Conservation (phyloP, 257 asterid species). For the Fraxinus pennsylvanica region DNA sequence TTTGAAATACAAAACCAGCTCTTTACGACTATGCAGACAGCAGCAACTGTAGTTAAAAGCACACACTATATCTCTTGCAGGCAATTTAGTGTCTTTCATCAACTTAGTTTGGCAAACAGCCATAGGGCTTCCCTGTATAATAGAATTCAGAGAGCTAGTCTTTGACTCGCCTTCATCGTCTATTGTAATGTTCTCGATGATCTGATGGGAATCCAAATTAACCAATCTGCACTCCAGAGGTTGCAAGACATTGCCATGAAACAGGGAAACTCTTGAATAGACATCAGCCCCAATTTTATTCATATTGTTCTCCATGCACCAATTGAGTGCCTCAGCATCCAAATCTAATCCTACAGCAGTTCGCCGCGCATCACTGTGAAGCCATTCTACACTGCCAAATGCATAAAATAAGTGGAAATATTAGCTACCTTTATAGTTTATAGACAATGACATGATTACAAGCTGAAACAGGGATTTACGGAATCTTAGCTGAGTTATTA, state of each 20-base stretch:
- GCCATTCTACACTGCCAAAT: constrained; percentile 82
- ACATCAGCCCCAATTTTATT: constrained; percentile 78
- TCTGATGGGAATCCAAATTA: constrained; percentile 39
- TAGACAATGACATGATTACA: background rate
- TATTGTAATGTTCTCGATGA: constrained; percentile 37
- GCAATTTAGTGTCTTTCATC: constrained; percentile 57
- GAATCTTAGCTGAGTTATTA: background rate
- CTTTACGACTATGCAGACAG: constrained; percentile 85
- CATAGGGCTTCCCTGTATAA: constrained; percentile 22
- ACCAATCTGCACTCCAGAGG: constrained; percentile 73
- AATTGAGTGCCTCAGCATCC: constrained; percentile 79
- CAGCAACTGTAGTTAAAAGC: constrained; percentile 99
- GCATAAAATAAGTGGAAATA: constrained; percentile 21
- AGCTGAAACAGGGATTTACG: background rate
- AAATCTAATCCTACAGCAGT: constrained; percentile 94
- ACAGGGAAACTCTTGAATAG: constrained; percentile 60
- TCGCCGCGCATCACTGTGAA: constrained; percentile 80
- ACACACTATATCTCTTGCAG: constrained; percentile 88
- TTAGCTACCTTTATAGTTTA: background rate
- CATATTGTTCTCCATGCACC: constrained; percentile 81
- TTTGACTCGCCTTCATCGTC: constrained; percentile 35
- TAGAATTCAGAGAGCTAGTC: constrained; percentile 22
- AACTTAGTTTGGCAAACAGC: constrained; percentile 29
- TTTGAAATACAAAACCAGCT: constrained; percentile 77
- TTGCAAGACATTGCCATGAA: constrained; percentile 89